Evolutionary conservation across 257 asterid genomes (phyloP).

Genomic region (Cruciata laevipes): DNA sequence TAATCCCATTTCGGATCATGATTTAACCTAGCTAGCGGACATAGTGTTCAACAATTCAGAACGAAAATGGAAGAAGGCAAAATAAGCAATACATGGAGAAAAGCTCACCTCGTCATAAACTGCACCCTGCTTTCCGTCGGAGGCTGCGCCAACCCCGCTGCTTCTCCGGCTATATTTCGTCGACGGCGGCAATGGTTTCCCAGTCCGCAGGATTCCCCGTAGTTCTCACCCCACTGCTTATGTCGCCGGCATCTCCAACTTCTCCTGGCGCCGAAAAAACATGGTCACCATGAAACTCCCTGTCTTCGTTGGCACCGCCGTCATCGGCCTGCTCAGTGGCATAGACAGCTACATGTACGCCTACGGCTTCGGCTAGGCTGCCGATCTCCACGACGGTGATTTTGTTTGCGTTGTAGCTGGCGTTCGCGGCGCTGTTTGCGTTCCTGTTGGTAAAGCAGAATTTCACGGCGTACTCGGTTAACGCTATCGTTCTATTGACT

Average conservation of each 20-base stretch:
- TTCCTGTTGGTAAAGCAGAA: conserved; percentile 25
- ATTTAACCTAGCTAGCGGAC: too few species aligned
- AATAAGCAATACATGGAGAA: conserved; percentile 7
- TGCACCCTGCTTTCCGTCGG: conserved; percentile 18
- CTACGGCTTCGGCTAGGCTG: conserved; percentile 21
- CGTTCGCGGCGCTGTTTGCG: conserved; percentile 22
- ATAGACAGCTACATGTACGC: conserved; percentile 17
- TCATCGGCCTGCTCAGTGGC: conserved; percentile 23
- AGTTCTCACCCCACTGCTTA: conserved; percentile 13
- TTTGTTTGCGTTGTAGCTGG: conserved; percentile 21
- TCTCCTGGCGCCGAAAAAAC: neutral
- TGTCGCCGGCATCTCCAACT: conserved; percentile 13
- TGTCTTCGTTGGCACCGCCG: conserved; percentile 11
- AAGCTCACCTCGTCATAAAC: conserved; percentile 17
- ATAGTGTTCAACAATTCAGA: too few species aligned
- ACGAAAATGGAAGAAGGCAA: conserved; percentile 1
- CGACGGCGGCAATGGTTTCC: conserved; percentile 35
- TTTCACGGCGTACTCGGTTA: conserved; percentile 17
- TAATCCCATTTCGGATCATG: too few species aligned
- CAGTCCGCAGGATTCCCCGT: conserved; percentile 22
- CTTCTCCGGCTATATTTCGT: conserved; percentile 26
- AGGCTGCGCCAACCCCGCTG: conserved; percentile 22
- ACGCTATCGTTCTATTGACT: conserved; percentile 22
- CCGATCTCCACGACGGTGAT: conserved; percentile 28
- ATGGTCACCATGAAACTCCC: conserved; percentile 9